A percentile compares a stretch with the other conserved stretches of the same genome.
phyloP scores from a whole-genome alignment of 441 rosid species.

The Cnidoscolus chayamansa region DNA sequence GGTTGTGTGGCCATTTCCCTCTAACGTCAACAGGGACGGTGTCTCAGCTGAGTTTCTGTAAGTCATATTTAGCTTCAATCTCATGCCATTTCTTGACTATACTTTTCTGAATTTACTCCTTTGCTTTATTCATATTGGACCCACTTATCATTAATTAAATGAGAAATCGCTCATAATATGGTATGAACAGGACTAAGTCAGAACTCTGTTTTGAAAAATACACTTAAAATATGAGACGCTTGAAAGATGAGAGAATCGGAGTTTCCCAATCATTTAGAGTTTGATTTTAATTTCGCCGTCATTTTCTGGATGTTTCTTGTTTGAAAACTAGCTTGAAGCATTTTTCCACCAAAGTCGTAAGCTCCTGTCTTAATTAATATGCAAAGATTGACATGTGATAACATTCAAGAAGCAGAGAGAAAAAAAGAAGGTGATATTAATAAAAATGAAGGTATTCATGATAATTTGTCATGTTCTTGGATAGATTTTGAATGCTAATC shows the following conservation, averaged over 20 bases:
- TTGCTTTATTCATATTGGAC: too few species aligned
- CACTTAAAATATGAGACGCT: neutral
- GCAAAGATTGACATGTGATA: too few species aligned
- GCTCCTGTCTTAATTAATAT: too few species aligned
- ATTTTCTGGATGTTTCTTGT: neutral
- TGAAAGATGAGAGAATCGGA: neutral
- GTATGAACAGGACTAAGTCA: too few species aligned
- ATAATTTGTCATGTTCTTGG: slow-evolving; percentile 3
- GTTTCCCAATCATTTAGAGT: neutral
- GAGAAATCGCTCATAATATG: too few species aligned
- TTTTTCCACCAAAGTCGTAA: neutral
- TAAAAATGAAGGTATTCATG: slow-evolving; percentile 12
- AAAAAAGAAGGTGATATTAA: too few species aligned
- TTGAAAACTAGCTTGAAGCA: neutral
- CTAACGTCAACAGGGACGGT: neutral
- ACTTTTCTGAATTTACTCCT: too few species aligned
- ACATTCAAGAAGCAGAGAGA: too few species aligned
- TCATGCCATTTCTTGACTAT: neutral
- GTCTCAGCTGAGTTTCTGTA: neutral
- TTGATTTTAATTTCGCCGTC: neutral
- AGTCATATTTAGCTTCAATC: neutral
- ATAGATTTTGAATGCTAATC: neutral
- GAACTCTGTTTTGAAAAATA: too few species aligned
- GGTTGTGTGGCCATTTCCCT: neutral
- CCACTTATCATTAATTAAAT: too few species aligned